Evolutionary conservation across 495 filamentous ascomycete species (phyloP), one percentile per base, ranked within the genome.

Genomic region (Thozetella sp.): DNA sequence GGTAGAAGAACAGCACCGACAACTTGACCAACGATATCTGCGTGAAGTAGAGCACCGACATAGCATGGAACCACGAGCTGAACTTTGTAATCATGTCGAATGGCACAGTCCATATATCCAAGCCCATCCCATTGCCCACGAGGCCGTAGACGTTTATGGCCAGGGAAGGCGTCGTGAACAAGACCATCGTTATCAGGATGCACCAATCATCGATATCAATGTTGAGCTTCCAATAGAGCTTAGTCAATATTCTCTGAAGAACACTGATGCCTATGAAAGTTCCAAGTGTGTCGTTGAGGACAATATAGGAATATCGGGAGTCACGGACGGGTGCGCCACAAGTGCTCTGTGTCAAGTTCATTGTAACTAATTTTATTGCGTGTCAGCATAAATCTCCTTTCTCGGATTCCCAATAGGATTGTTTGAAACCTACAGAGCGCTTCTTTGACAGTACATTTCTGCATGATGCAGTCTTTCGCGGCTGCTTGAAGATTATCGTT

Each of bases 1-100:
- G 59, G 63, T 77, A 78, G 64, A 77, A 76, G 60, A 73, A 67
- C 15, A 78, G 70, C 20, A 77, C 60, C 26, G 69, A 65, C 17
- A 76, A 55, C 50, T 78, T 76, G 20, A 73, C 34, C 6, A 68
- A 30, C 11, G 66, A 57, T 57, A 77, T 63, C 51, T 70, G 65
- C 34, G 65, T 55, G 24, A 72, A 75, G 56, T 78, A 67, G n/a
- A 64, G 40, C 23, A 63, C 50, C 59, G 61, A 54, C 50, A 63
- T 54, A 48, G 25, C 51, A 51, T 63, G 63, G 34, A 67, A 64
- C 12, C 25, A 48, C 2, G 46, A 52, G 25, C 59, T 13, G 54
- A 61, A 65, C 30, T 45, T 19, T 3, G 61, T 70, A 23, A 67
- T 65, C 19, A 56, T 25, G 24, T 62, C 34, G 24, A 53, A 53